These are phyloP conservation scores for Glebionis coronaria DNA, from an alignment of 129 eudicot species.

Conservation along the genomic window DNA sequence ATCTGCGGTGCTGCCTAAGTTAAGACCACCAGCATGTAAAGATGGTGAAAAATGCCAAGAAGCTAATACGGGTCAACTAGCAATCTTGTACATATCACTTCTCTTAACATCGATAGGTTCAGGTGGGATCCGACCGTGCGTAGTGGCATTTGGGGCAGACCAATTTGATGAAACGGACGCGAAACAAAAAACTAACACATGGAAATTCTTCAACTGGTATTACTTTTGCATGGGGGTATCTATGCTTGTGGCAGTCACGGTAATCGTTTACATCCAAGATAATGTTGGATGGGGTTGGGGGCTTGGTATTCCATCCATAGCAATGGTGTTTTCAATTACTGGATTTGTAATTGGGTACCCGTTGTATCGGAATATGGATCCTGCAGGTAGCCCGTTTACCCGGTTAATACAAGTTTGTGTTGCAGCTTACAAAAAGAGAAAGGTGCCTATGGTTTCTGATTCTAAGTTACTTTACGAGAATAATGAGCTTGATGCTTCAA, in stretches of 20 bases:
- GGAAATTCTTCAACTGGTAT: slow-evolving; percentile 96
- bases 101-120: slow-evolving; percentile 71
- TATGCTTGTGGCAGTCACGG: slow-evolving; percentile 75
- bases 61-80: slow-evolving; percentile 62
- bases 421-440: slow-evolving; percentile 84
- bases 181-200: slow-evolving; percentile 55
- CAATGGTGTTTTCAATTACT: slow-evolving; percentile 59
- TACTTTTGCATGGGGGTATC: slow-evolving; percentile 84
- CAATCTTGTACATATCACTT: slow-evolving; percentile 67
- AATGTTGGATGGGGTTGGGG: slow-evolving; percentile 93
- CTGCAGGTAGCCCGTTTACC: slow-evolving; percentile 94
- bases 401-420: slow-evolving; percentile 80
- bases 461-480: slow-evolving; percentile 58
- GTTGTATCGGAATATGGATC: slow-evolving; percentile 68
- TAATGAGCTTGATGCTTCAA: slow-evolving; percentile 72
- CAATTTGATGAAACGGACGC: slow-evolving; percentile 76
- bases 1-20: slow-evolving; percentile 66
- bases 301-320: slow-evolving; percentile 72
- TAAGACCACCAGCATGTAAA: slow-evolving; percentile 61
- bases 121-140: slow-evolving; percentile 96
- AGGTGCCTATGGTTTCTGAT: slow-evolving; percentile 55
- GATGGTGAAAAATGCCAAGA: slow-evolving; percentile 44
- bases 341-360: slow-evolving; percentile 69
- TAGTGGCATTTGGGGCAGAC: slow-evolving; percentile 90
- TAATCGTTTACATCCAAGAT: slow-evolving; percentile 79